These are phyloP conservation scores for Puccinia brachypodii DNA, from an alignment of 1,284 basidiomycete genomes.

Conservation along the genomic window DNA sequence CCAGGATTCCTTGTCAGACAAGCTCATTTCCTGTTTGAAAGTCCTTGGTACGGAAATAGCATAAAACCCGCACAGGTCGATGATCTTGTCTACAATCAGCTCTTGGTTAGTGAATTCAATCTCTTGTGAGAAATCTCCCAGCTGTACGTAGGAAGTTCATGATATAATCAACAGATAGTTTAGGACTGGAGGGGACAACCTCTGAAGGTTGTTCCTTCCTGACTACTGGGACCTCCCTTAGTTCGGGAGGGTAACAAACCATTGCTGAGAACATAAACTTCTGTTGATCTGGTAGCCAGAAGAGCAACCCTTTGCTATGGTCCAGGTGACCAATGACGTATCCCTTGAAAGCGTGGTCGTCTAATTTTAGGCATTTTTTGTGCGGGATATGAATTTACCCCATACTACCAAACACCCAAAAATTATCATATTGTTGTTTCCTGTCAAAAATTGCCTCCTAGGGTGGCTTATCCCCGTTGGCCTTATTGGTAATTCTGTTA, in stretches of 20 bases:
- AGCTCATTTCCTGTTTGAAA: neutral
- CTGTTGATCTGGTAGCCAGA: neutral
- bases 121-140: neutral
- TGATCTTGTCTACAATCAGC: neutral
- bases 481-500: neutral
- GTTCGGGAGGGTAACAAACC: too few relatives aligned
- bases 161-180: too few relatives aligned
- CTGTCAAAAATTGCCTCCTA: neutral
- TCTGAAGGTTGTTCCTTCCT: neutral
- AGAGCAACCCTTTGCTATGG: neutral
- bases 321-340: neutral
- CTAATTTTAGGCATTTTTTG: neutral
- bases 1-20: neutral
- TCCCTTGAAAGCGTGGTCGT: neutral
- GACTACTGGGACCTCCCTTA: too few relatives aligned
- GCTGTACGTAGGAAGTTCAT: too few relatives aligned
- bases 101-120: neutral
- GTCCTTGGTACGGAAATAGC: neutral
- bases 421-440: neutral
- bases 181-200: neutral
- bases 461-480: neutral
- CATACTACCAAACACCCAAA: neutral
- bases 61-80: neutral
- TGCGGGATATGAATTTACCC: neutral
- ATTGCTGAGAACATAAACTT: neutral